phyloP scores from a whole-genome alignment of 257 asterid species.

The Vinca minor region DNA sequence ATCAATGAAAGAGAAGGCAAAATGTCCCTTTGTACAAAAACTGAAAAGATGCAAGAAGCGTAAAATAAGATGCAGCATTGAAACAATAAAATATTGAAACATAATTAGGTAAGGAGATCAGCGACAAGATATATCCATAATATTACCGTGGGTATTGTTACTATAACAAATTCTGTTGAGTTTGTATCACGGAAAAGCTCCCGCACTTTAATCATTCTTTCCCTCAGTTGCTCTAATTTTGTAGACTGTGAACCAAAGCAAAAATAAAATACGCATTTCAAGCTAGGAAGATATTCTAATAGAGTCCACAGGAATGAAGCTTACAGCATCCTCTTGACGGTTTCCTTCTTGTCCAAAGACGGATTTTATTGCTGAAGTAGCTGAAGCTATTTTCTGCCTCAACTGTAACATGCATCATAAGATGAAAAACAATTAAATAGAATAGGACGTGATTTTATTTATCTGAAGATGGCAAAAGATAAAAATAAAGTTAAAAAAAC shows the following conservation, averaged over 20 bases:
- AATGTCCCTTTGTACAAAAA: background rate
- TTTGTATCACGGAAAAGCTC: constrained; percentile 85
- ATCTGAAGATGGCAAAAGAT: too few species aligned
- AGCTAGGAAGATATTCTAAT: constrained; percentile 12
- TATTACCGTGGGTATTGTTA: constrained; percentile 99
- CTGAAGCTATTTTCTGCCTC: constrained; percentile 76
- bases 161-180: constrained; percentile 85
- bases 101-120: background rate
- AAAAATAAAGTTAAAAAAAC: too few species aligned
- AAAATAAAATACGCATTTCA: constrained; percentile 2
- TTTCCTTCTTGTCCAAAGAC: constrained; percentile 80
- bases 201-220: constrained; percentile 94
- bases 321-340: constrained; percentile 55
- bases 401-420: constrained; percentile 43
- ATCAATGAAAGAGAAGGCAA: background rate
- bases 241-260: constrained; percentile 46
- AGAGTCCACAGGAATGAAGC: constrained; percentile 20
- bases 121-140: background rate
- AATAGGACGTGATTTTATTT: too few species aligned
- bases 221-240: constrained; percentile 78
- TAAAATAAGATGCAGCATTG: too few species aligned
- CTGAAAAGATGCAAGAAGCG: too few species aligned
- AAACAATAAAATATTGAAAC: background rate
- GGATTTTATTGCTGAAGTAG: constrained; percentile 94
- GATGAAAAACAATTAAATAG: constrained; percentile 1